Base-by-base conservation (phyloP, 768 basidiomycete genomes). In the Chalciporus piperatus region DNA sequence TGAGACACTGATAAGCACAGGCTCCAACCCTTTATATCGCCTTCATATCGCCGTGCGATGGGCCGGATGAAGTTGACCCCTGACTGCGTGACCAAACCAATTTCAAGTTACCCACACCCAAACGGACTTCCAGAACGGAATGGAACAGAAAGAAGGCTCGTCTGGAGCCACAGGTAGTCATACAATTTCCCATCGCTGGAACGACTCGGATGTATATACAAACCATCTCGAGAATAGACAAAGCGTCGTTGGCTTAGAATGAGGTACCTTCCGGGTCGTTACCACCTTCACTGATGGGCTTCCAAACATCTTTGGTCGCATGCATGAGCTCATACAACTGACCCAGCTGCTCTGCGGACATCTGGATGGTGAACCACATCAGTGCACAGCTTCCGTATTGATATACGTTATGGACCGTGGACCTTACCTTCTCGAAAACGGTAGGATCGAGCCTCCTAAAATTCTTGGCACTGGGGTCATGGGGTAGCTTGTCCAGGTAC, bases 281-380 rank as follows among this genome's bases (percentile, higher is more conserved):
- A n/a, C 12, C 33, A 51, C 45, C 45, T 35, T 65, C 51, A 6
- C 22, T 23, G 41, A 74, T 66, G 19, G 84, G 77, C 62, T 86
- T 93, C 91, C 90, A 96, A 28, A 96, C 77, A 55, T 87, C 87
- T 64, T 89, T 92, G 0, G 92, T 85, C 3, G 86, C 89, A 55
- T 90, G 85, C 92, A 96, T 93, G 54, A 99, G 78, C 65, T 98
- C 94, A 64, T 97, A 92, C 38, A 99, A 70, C 68, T 98, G 96
- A 1, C 90, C 90, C 4, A 98, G 74, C 66, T 99, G 96, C 65
- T 96, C 92, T 28, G 75, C 69, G 17, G 92, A 94, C 84, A 95
- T 87, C 92, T 94, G 51, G 45, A 48, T 14, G 23, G 48, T 30
- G 19, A 50, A 44, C 13, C 33, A 27, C 5, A 37, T 37, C 35